Evolutionary conservation across 371 early-diverging fungal species (phyloP).

Genomic region (Actinomucor elegans): DNA sequence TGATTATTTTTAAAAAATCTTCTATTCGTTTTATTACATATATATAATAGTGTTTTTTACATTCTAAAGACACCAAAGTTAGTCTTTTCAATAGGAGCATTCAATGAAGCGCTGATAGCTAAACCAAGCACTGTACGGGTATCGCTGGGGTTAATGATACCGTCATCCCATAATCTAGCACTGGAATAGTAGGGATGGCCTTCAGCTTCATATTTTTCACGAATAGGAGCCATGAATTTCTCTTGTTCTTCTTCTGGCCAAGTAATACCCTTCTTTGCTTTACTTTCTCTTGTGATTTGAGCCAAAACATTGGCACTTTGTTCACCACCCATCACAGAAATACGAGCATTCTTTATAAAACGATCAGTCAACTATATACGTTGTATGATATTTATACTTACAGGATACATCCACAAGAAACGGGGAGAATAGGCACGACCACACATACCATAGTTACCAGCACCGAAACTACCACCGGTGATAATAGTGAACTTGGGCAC

Average conservation of each 20-base stretch:
- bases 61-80: constrained; percentile 96
- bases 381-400: constrained; percentile 41
- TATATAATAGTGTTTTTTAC: constrained; percentile 53
- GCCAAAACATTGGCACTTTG: constrained; percentile 96
- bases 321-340: constrained; percentile 98
- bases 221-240: constrained; percentile 85
- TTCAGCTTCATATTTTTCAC: constrained; percentile 88
- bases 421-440: constrained; percentile 94
- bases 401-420: constrained; percentile 98
- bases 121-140: constrained; percentile 89
- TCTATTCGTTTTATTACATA: not conserved
- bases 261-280: constrained; percentile 76
- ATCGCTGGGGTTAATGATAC: constrained; percentile 91
- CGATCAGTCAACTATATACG: not conserved
- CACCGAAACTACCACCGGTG: constrained; percentile 92
- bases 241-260: constrained; percentile 77
- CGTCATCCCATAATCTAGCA: constrained; percentile 96
- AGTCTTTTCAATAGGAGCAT: constrained; percentile 77
- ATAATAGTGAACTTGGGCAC: constrained; percentile 96
- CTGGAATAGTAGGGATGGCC: constrained; percentile 94
- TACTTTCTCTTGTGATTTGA: constrained; percentile 85
- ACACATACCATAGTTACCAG: constrained; percentile 99
- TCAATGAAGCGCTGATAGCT: constrained; percentile 81
- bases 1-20: too few species aligned
- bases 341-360: constrained; percentile 71